phyloP scores from a whole-genome alignment of 306 rosid species.

The Potentilla sterilis region DNA sequence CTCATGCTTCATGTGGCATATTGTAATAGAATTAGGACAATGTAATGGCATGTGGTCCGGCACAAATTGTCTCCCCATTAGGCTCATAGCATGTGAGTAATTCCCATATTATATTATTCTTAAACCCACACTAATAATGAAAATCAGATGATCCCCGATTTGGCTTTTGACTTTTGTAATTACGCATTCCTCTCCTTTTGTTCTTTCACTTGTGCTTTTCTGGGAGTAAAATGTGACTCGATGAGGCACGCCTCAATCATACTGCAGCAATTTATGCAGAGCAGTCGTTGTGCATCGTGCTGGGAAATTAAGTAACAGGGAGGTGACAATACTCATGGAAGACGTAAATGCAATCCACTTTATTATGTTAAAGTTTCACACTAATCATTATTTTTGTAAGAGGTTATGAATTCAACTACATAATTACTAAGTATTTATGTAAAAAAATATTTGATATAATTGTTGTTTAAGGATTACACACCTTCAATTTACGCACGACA shows the following conservation, averaged over 20 bases:
- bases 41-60: conserved; percentile 24
- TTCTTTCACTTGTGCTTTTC: too few species aligned
- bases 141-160: background rate
- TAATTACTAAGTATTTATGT: too few species aligned
- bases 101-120: conserved; percentile 8
- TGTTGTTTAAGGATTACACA: too few species aligned
- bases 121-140: background rate
- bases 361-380: too few species aligned
- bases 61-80: conserved; percentile 17
- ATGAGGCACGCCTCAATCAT: background rate
- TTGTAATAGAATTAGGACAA: conserved; percentile 1
- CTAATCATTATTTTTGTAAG: too few species aligned
- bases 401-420: too few species aligned
- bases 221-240: background rate
- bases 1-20: conserved; percentile 8
- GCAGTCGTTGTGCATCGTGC: background rate
- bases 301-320: background rate
- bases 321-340: too few species aligned
- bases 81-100: conserved; percentile 9
- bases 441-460: too few species aligned
- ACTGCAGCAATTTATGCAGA: background rate
- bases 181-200: background rate
- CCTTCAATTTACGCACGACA: too few species aligned
- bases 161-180: conserved; percentile 3
- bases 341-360: too few species aligned